phyloP scores from a whole-genome alignment of 768 basidiomycete species.

The Termitomyces sp. region DNA sequence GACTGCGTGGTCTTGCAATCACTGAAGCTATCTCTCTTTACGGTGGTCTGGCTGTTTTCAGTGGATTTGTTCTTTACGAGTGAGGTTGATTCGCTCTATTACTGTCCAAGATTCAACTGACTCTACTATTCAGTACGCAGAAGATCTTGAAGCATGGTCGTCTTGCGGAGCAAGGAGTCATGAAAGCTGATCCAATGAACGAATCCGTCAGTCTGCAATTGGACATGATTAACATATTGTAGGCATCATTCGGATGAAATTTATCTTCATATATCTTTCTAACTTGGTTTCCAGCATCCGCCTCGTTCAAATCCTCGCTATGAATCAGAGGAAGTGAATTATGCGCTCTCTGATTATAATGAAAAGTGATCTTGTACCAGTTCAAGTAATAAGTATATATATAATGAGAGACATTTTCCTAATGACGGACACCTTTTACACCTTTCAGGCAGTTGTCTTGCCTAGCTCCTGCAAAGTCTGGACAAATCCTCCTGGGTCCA shows the following conservation, averaged over 20 bases:
- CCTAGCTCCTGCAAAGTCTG: constrained; percentile 65
- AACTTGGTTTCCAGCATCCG: constrained; percentile 53
- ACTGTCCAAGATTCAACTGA: neutral
- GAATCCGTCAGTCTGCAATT: constrained; percentile 79
- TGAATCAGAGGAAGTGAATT: constrained; percentile 50
- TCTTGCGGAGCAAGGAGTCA: constrained; percentile 62
- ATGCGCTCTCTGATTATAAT: neutral
- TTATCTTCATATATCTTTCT: neutral
- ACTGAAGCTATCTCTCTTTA: constrained; percentile 80
- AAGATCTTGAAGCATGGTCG: constrained; percentile 79
- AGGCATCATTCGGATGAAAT: constrained; percentile 36
- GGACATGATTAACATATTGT: constrained; percentile 79
- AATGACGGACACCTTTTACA: neutral
- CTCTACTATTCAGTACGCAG: constrained; percentile 56
- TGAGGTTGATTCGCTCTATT: constrained; percentile 30
- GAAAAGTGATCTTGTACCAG: constrained; percentile 4
- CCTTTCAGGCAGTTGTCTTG: constrained; percentile 26
- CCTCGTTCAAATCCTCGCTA: constrained; percentile 74
- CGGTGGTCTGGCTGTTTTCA: constrained; percentile 85
- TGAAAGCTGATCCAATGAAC: constrained; percentile 70
- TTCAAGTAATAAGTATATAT: constrained; percentile 11
- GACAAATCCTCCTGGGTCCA: constrained; percentile 87
- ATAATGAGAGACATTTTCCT: neutral
- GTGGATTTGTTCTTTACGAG: constrained; percentile 87
- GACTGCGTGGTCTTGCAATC: constrained; percentile 71